A percentile compares a stretch with the other conserved stretches of the same genome.
Evolutionary conservation across 306 rosid species (phyloP).

Genomic region (Trichosanthes truncata): DNA sequence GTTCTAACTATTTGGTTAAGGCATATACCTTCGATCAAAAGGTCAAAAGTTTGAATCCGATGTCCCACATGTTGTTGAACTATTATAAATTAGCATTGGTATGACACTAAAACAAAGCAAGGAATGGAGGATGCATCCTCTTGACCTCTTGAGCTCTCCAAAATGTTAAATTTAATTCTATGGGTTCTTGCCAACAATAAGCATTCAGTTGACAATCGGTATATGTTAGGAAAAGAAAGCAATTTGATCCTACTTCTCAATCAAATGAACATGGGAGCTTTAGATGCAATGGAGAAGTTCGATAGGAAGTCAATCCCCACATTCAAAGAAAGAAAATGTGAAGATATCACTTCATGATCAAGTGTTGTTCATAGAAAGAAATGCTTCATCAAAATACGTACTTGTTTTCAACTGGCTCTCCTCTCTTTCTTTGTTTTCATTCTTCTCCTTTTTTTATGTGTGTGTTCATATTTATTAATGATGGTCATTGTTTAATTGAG

Average conservation of each 20-base stretch:
- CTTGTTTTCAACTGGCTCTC: background rate
- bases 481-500: background rate
- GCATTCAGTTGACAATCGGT: background rate
- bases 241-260: background rate
- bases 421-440: background rate
- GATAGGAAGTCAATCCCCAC: background rate
- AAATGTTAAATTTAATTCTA: background rate
- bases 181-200: background rate
- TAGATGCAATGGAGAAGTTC: background rate
- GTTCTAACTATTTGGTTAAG: background rate
- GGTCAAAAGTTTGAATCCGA: background rate
- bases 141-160: background rate
- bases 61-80: no score
- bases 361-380: background rate
- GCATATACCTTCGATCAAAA: background rate
- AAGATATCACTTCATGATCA: background rate
- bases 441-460: background rate
- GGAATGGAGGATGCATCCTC: background rate
- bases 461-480: background rate
- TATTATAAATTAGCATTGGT: background rate
- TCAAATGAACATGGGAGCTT: background rate
- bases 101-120: background rate
- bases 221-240: background rate
- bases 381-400: background rate
- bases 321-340: background rate